Percentiles rank a stretch among this genome's conserved stretches.
Conservation (phyloP, 768 basidiomycete genomes). For the Russula brevipes region DNA sequence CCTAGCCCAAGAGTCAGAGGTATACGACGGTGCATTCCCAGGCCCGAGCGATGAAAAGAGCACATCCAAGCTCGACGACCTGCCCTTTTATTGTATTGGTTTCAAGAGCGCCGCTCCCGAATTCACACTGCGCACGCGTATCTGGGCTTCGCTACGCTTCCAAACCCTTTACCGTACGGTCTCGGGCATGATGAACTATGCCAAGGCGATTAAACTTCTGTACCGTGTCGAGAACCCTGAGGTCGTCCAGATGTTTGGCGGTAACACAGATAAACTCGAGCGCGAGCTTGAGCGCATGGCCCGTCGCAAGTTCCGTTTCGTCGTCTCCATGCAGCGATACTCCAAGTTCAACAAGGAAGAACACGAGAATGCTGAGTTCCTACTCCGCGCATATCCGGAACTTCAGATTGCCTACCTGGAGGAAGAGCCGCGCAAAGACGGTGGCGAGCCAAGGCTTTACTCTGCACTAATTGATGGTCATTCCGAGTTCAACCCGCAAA, state of each 20-base stretch:
- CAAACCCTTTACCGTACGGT: slow-evolving; percentile 98
- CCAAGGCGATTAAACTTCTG: slow-evolving; percentile 98
- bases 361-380: slow-evolving; percentile 97
- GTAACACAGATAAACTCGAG: slow-evolving; percentile 95
- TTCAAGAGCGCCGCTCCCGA: slow-evolving; percentile 99
- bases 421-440: slow-evolving; percentile 93
- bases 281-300: slow-evolving; percentile 97
- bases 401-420: slow-evolving; percentile 98
- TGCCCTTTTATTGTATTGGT: slow-evolving; percentile 97
- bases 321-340: slow-evolving; percentile 99
- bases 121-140: slow-evolving; percentile 96
- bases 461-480: slow-evolving; percentile 97
- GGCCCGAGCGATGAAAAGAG: slow-evolving; percentile 76
- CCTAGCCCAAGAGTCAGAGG: slow-evolving; percentile 88
- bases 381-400: slow-evolving; percentile 96
- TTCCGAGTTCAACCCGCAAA: slow-evolving; percentile 89
- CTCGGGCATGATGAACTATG: slow-evolving; percentile 99
- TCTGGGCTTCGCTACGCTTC: slow-evolving; percentile 98
- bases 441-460: slow-evolving; percentile 92
- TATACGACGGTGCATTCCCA: slow-evolving; percentile 72
- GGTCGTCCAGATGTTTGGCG: slow-evolving; percentile 94
- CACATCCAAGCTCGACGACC: slow-evolving; percentile 78
- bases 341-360: slow-evolving; percentile 99
- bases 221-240: slow-evolving; percentile 99
- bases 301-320: slow-evolving; percentile 96